A percentile compares a stretch with the other conserved stretches of the same genome.
Conservation (phyloP, 306 rosid genomes). For the Fragaria iinumae region DNA sequence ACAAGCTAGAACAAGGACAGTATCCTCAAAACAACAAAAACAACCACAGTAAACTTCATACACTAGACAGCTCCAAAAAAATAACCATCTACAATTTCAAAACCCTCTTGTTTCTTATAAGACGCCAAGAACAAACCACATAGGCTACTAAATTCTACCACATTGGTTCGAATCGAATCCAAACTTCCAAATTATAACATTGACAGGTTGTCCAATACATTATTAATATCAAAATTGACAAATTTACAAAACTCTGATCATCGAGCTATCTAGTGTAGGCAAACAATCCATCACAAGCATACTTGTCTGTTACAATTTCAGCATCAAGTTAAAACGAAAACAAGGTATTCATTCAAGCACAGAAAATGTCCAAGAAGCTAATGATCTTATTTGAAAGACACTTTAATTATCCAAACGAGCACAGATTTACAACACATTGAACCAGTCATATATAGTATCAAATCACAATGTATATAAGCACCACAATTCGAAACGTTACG, state of each 20-base stretch:
- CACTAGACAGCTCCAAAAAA: background rate
- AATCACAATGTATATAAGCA: background rate
- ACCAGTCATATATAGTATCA: background rate
- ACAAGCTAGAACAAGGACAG: background rate
- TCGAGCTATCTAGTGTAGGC: background rate
- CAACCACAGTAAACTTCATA: too few species aligned
- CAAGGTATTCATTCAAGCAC: background rate
- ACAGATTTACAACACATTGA: background rate
- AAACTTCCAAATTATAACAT: background rate
- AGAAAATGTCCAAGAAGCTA: background rate
- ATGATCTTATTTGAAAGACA: background rate
- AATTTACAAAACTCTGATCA: background rate
- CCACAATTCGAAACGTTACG: constrained; percentile 21
- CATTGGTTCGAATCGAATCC: background rate
- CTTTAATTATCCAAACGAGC: background rate
- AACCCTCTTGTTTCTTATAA: background rate
- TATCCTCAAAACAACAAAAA: background rate
- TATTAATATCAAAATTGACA: background rate
- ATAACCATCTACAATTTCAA: background rate
- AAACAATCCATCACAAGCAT: background rate
- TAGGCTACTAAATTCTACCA: background rate
- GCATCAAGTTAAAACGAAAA: background rate
- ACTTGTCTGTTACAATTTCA: background rate
- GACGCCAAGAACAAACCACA: background rate
- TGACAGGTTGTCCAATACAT: background rate